Base-by-base conservation (phyloP, 805 yeast genomes). In the Starmerella bacillaris region DNA sequence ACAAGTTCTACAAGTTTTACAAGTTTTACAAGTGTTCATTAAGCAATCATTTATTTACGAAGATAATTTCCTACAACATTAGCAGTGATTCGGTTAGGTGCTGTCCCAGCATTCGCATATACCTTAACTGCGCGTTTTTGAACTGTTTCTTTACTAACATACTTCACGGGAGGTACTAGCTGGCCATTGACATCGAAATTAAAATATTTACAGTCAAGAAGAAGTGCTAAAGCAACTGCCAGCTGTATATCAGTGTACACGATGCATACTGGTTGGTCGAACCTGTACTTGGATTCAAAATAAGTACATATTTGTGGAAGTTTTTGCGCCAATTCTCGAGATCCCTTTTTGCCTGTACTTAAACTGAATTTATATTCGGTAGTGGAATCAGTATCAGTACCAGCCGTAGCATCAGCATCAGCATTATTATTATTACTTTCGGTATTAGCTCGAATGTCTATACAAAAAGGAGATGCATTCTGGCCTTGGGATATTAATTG, bases 11-110 rank as follows among this genome's bases (percentile, higher is more conserved):
- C n/a, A n/a, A n/a, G n/a, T n/a, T n/a, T n/a, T n/a, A n/a, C n/a
- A n/a, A n/a, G n/a, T n/a, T n/a, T n/a, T n/a, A n/a, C n/a, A n/a
- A n/a, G n/a, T n/a, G n/a, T n/a, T n/a, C n/a, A n/a, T n/a, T n/a
- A n/a, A n/a, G n/a, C n/a, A n/a, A n/a, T n/a, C 33, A 21, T 29
- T 40, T 19, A 22, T n/a, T 12, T 27, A 2, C 50, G 34, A 8
- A 47, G 34, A 30, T 40, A 47, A 3, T 40, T 14, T 14, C 50
- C 50, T 0, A 47, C 31, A 2, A 41, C 35, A 28, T 75, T 83
- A 27, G 79, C 57, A 0, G 92, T 76, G 8, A 79, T 72, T 33
- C 94, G 59, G 37, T 83, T 72, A 0, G 93, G 92, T 40, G 79
- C 77, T 4, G 68, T 68, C 27, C 64, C 67, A n/a, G 66, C 51